Evolutionary conservation across 176 grass and related monocot genomes (phyloP).

Genomic region (Bolboschoenus planiculmis): DNA sequence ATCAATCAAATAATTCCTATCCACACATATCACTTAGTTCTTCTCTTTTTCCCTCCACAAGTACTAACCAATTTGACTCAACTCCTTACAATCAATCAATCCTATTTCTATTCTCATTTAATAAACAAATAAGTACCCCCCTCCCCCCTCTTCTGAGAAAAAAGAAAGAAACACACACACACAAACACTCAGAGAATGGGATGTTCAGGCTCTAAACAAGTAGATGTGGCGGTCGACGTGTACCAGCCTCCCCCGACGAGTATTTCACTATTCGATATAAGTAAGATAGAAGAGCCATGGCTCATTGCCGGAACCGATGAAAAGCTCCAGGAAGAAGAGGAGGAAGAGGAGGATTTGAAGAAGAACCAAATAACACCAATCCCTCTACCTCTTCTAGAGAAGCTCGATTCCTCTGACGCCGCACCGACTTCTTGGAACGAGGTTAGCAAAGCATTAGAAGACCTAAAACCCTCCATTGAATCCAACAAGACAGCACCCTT

Average conservation of each 20-base stretch:
- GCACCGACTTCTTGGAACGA: conserved; percentile 77
- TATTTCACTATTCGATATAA: conserved; percentile 82
- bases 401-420: conserved; percentile 68
- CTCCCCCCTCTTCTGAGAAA: too few species aligned
- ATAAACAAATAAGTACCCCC: not conserved
- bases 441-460: conserved; percentile 87
- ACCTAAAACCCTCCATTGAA: conserved; percentile 62
- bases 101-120: not conserved
- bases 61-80: not conserved
- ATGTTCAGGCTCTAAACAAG: conserved; percentile 55
- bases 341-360: conserved; percentile 13
- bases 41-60: conserved; percentile 22
- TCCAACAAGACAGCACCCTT: conserved; percentile 8
- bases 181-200: conserved; percentile 42
- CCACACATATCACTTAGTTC: conserved; percentile 20
- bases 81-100: conserved; percentile 16
- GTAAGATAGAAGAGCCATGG: conserved; percentile 80
- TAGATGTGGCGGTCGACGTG: conserved; percentile 28
- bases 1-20: conserved; percentile 22
- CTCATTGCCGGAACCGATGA: conserved; percentile 41
- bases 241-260: conserved; percentile 71
- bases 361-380: conserved; percentile 33
- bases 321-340: not conserved
- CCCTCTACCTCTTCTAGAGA: conserved; percentile 66
- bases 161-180: not conserved